phyloP scores from a whole-genome alignment of 352 stramenopile species.

The Phytophthora tentaculata region DNA sequence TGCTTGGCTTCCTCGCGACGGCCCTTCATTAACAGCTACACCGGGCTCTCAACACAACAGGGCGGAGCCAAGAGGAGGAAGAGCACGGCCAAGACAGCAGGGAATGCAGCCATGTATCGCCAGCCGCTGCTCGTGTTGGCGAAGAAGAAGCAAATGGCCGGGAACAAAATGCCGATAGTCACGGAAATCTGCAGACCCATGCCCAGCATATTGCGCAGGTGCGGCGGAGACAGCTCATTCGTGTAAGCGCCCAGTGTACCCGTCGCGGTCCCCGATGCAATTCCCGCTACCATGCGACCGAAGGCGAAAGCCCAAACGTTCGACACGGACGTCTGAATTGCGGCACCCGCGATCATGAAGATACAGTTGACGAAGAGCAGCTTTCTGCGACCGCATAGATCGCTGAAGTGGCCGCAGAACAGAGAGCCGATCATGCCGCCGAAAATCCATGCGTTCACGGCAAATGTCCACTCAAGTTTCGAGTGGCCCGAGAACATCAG shows the following conservation, averaged over 20 bases:
- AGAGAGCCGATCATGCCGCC: conserved; percentile 60
- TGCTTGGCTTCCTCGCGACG: conserved; percentile 29
- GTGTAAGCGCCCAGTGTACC: conserved; percentile 20
- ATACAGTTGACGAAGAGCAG: conserved; percentile 34
- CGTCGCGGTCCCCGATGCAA: conserved; percentile 17
- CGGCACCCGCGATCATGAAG: conserved; percentile 47
- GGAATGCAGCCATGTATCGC: conserved; percentile 59
- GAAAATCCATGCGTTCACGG: conserved; percentile 54
- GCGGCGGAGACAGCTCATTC: conserved; percentile 26
- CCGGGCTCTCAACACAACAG: conserved; percentile 19
- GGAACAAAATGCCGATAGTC: conserved; percentile 37
- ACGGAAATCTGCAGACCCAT: conserved; percentile 40
- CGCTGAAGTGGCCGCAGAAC: conserved; percentile 40
- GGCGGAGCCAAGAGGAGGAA: conserved; percentile 42
- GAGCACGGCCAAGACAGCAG: conserved; percentile 39
- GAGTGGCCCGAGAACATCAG: conserved; percentile 44
- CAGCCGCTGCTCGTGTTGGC: conserved; percentile 41
- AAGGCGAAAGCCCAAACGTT: conserved; percentile 41
- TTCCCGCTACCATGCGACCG: conserved; percentile 27
- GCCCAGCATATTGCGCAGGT: conserved; percentile 31
- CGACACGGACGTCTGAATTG: conserved; percentile 38
- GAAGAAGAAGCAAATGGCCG: conserved; percentile 33
- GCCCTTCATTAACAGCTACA: conserved; percentile 22
- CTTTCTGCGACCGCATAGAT: conserved; percentile 37
- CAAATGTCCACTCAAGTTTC: conserved; percentile 36